phyloP scores from a whole-genome alignment of 805 yeast species.

The Starmerella vaccinii region DNA sequence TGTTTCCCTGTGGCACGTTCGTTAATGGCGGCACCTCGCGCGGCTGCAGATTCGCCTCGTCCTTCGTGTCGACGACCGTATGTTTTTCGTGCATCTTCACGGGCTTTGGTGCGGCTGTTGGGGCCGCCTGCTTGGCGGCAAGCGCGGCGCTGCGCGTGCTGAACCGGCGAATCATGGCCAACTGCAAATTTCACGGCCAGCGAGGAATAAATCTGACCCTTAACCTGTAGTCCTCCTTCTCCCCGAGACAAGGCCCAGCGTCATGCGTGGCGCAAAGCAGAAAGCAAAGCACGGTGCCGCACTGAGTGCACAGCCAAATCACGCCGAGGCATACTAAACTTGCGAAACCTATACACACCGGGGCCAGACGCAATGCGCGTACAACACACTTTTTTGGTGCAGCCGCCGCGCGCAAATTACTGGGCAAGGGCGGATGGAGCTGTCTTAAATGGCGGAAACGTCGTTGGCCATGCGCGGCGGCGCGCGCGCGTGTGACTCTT shows the following conservation, averaged over 20 bases:
- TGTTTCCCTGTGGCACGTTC: constrained; percentile 23
- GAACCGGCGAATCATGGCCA: constrained; percentile 6
- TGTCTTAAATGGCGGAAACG: not conserved
- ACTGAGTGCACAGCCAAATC: too few relatives aligned
- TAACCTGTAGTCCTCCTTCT: not conserved
- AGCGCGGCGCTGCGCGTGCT: constrained; percentile 8
- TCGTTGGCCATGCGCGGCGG: not conserved
- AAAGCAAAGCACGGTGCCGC: too few relatives aligned
- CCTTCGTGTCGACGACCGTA: constrained; percentile 24
- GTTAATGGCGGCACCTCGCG: constrained; percentile 22
- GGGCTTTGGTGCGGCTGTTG: not conserved
- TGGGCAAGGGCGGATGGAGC: not conserved
- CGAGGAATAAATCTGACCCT: not conserved
- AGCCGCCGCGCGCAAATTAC: not conserved
- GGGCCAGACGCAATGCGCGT: too few relatives aligned
- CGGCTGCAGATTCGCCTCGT: constrained; percentile 20
- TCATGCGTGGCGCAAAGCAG: too few relatives aligned
- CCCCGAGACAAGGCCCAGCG: too few relatives aligned
- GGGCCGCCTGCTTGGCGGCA: constrained; percentile 4
- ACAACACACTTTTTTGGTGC: too few relatives aligned
- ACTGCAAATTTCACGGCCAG: not conserved
- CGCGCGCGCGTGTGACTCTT: not conserved
- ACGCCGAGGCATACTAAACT: too few relatives aligned
- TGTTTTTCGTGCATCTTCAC: constrained; percentile 24
- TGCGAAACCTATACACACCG: too few relatives aligned